A percentile compares a stretch with the other conserved stretches of the same genome.
Evolutionary conservation across 441 rosid genomes (phyloP).

Genomic region (Populus hybrid): DNA sequence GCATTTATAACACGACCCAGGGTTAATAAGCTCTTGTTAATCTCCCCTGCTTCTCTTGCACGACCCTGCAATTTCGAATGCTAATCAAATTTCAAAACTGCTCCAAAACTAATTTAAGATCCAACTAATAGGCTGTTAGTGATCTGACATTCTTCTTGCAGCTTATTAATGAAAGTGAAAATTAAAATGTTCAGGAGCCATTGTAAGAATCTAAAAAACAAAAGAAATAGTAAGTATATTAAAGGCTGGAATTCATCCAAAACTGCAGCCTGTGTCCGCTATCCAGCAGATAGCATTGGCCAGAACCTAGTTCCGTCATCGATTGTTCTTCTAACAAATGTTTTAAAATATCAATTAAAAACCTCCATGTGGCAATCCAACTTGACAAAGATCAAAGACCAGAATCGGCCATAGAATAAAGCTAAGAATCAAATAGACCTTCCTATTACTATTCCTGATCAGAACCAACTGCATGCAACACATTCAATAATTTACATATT

Average conservation of each 20-base stretch:
- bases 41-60: slow-evolving; percentile 97
- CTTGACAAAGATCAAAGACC: neutral
- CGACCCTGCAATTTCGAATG: slow-evolving; percentile 54
- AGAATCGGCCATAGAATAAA: neutral
- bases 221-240: too few relatives aligned
- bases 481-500: too few relatives aligned
- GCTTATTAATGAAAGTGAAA: too few relatives aligned
- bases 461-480: too few relatives aligned
- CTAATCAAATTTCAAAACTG: slow-evolving; percentile 6
- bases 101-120: neutral
- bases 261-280: too few relatives aligned
- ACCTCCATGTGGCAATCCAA: neutral
- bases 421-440: too few relatives aligned
- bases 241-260: too few relatives aligned
- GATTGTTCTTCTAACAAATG: neutral
- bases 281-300: too few relatives aligned
- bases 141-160: neutral
- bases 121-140: neutral
- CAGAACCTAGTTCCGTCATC: too few relatives aligned
- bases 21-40: slow-evolving; percentile 93
- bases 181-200: too few relatives aligned
- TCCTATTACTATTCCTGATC: too few relatives aligned
- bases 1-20: slow-evolving; percentile 95
- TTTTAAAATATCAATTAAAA: neutral
- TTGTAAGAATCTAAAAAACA: too few relatives aligned